Evolutionary conservation across 2,329 filamentous ascomycete species (phyloP).

Genomic region (Aureobasidium musti): DNA sequence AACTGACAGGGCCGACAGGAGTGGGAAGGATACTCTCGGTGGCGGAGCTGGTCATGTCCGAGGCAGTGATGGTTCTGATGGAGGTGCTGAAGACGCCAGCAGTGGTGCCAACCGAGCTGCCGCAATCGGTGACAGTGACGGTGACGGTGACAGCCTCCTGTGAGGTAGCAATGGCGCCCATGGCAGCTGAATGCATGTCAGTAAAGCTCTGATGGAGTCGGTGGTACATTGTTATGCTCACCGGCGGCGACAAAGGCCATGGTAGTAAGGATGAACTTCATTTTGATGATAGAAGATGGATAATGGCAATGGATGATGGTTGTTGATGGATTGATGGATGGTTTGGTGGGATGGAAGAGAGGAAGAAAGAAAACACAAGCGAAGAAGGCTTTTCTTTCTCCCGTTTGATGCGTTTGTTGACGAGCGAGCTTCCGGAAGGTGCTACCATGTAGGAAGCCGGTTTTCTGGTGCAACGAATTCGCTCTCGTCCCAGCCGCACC

Average conservation of each 20-base stretch:
- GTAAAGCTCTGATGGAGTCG: neutral
- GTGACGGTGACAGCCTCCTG: slow-evolving; percentile 28
- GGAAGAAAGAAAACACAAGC: neutral
- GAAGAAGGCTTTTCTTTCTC: too few species aligned
- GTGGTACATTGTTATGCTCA: neutral
- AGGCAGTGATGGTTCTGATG: slow-evolving; percentile 1
- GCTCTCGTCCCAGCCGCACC: neutral
- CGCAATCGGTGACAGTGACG: neutral
- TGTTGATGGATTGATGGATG: neutral
- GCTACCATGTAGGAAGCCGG: slow-evolving; percentile 7
- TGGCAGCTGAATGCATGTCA: neutral
- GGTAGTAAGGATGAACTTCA: slow-evolving; percentile 28
- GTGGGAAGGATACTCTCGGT: neutral
- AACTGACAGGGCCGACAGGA: neutral
- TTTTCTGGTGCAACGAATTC: neutral
- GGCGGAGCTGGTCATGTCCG: neutral
- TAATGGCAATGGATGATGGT: neutral
- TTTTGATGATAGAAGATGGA: slow-evolving; percentile 13
- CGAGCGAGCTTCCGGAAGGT: neutral
- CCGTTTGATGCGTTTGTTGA: slow-evolving; percentile 3
- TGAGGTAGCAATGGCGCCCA: slow-evolving; percentile 2
- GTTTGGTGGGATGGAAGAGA: neutral
- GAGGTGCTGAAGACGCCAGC: slow-evolving; percentile 14
- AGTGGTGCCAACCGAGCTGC: neutral
- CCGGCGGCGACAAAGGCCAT: slow-evolving; percentile 27